Conservation (phyloP, 2,329 filamentous ascomycete species). For the Hypomyces perniciosus region DNA sequence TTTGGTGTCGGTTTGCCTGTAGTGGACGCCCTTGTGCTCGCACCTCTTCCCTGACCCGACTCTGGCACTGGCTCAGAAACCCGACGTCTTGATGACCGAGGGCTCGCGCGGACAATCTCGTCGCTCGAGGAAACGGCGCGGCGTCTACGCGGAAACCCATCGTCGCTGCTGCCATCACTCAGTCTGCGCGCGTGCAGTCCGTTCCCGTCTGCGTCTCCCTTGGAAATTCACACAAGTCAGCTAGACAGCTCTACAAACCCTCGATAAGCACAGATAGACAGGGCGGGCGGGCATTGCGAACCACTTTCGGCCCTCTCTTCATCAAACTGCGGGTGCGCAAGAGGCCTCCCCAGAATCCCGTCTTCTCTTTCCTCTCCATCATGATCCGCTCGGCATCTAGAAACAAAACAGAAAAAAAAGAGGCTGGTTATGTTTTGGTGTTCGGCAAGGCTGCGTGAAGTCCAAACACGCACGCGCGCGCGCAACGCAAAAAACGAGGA, state of each 20-base stretch:
- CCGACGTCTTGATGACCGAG: conserved; percentile 2
- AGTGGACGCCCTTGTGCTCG: background rate
- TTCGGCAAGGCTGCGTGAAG: no score
- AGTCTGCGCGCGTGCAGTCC: conserved; percentile 2
- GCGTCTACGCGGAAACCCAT: background rate
- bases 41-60: conserved; percentile 1
- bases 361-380: conserved; percentile 36
- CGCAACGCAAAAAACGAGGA: background rate
- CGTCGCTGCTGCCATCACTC: conserved; percentile 1
- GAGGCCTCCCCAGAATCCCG: conserved; percentile 43
- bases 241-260: background rate
- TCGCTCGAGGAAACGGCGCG: conserved; percentile 4
- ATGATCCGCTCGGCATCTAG: conserved; percentile 10
- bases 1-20: background rate
- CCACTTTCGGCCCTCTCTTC: conserved; percentile 11
- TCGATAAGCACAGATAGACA: background rate
- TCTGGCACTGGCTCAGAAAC: conserved; percentile 6
- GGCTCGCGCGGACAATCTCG: background rate
- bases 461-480: background rate
- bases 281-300: conserved; percentile 2
- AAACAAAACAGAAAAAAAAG: background rate
- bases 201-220: background rate
- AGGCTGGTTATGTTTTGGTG: background rate
- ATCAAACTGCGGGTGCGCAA: conserved; percentile 43
- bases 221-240: background rate